These are phyloP conservation scores for Petunia hybrid DNA, from an alignment of 305 asterid genomes.

Conservation along the genomic window DNA sequence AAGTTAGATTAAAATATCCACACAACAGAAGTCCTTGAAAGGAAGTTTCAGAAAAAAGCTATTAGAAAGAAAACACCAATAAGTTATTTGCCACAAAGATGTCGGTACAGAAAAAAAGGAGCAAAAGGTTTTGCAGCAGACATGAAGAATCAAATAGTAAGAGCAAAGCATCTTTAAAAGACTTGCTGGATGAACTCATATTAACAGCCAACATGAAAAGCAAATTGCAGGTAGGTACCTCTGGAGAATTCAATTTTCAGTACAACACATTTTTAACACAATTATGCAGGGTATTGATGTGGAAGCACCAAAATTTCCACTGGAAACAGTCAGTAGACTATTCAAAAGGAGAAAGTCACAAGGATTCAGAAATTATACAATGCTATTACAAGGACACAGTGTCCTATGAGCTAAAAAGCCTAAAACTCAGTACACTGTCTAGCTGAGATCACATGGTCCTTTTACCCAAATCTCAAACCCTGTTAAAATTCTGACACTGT, in stretches of 20 bases:
- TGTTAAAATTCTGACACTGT: background rate
- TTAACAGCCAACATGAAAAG: conserved; percentile 6
- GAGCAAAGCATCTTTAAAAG: conserved; percentile 7
- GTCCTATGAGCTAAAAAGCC: conserved; percentile 29
- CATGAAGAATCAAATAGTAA: conserved; percentile 34
- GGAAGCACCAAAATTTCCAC: conserved; percentile 14
- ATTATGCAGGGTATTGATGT: background rate
- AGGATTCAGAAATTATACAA: conserved; percentile 20
- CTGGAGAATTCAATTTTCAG: background rate
- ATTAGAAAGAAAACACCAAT: background rate
- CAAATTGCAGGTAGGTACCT: background rate
- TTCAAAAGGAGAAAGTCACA: conserved; percentile 5
- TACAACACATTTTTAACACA: background rate
- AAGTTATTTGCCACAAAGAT: conserved; percentile 23
- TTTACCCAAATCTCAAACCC: conserved; percentile 6
- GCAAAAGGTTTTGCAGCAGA: conserved; percentile 24
- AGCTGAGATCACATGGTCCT: background rate
- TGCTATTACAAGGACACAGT: conserved; percentile 11
- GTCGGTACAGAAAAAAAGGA: background rate
- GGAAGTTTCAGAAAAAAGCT: background rate
- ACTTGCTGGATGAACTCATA: background rate
- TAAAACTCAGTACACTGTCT: conserved; percentile 29
- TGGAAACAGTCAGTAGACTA: background rate
- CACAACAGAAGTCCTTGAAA: background rate
- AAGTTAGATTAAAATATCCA: conserved; percentile 17